Percentiles rank a stretch among this genome's conserved stretches.
Evolutionary conservation across 257 asterid genomes (phyloP).

Genomic region (Jaltomata sinuosa): DNA sequence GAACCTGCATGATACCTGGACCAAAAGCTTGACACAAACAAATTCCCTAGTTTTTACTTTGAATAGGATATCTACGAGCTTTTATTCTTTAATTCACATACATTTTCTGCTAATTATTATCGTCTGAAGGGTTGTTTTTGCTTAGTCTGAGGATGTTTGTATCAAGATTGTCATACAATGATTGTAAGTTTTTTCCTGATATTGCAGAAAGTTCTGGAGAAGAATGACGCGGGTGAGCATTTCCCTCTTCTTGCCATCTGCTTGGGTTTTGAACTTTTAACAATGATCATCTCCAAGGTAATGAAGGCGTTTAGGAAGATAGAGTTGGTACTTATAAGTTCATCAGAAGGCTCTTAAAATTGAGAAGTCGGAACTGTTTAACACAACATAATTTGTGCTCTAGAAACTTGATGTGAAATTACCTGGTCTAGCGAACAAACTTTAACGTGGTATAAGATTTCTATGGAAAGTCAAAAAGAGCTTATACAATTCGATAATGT

Average conservation of each 20-base stretch:
- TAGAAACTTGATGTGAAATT: neutral
- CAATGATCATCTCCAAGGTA: slow-evolving; percentile 90
- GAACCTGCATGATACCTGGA: neutral
- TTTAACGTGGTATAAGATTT: neutral
- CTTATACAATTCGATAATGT: neutral
- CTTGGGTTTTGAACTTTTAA: slow-evolving; percentile 86
- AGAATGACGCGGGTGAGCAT: slow-evolving; percentile 82
- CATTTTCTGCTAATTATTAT: neutral
- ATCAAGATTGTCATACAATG: neutral
- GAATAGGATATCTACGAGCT: neutral
- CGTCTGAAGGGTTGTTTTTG: neutral
- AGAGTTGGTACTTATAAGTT: neutral
- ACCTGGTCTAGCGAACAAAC: neutral
- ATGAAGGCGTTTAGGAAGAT: neutral
- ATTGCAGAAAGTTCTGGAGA: slow-evolving; percentile 59
- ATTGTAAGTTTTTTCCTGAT: neutral
- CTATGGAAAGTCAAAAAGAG: neutral
- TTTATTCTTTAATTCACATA: neutral
- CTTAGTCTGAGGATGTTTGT: neutral
- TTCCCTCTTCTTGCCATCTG: slow-evolving; percentile 93
- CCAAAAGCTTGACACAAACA: neutral
- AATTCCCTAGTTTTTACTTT: neutral
- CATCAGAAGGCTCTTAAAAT: neutral
- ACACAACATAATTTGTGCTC: neutral
- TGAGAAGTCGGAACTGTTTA: neutral